Evolutionary conservation across 2,329 filamentous ascomycete species (phyloP), one percentile per base, ranked within the genome.

Genomic region (Penicillium griseofulvum): DNA sequence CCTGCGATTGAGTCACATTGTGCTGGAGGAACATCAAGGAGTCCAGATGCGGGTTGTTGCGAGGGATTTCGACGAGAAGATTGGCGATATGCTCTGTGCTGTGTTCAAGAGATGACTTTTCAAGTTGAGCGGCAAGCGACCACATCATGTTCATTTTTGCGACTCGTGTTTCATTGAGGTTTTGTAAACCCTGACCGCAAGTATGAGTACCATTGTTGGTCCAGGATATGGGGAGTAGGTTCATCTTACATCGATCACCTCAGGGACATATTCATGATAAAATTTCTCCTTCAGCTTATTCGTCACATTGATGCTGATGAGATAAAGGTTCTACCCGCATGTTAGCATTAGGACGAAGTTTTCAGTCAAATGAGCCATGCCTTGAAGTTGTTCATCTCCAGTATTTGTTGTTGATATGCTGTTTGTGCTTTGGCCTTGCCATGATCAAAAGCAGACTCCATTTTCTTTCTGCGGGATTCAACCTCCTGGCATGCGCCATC

Each of bases 221-320:
- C 14, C 19, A 4, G 9, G 9, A 16, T 22, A 14, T 7, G 10
- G 41, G 36, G 29, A 31, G 7, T 5, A 19, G 24, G 8, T 31
- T 24, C 38, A 19, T 63, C 79, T 75, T 75, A 92, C 92, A 76
- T 97, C 90, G 70, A 99, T 82, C 55, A 97, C 78, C 70, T 97
- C 94, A 9, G 94, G 94, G 19, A 99, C 83, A 72, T 97, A 97
- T 73, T 97, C 91, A 71, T 97, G 88, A 70, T 96, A 99, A 78
- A 97, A 97, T 70, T 88, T 90, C 71, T 97, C 91, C 78, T 97
- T 99, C 69, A 96, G 87, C 78, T 94, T 96, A 76, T 99, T 99
- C 33, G 92, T 95, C 55, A 97, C 90, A 70, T 96, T 96, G 77
- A 99, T 96, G 58, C 86, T 84, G 68, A 99, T 96, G 58, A 99